Conservation (phyloP, 306 rosid genomes). For the Lablab purpureus region DNA sequence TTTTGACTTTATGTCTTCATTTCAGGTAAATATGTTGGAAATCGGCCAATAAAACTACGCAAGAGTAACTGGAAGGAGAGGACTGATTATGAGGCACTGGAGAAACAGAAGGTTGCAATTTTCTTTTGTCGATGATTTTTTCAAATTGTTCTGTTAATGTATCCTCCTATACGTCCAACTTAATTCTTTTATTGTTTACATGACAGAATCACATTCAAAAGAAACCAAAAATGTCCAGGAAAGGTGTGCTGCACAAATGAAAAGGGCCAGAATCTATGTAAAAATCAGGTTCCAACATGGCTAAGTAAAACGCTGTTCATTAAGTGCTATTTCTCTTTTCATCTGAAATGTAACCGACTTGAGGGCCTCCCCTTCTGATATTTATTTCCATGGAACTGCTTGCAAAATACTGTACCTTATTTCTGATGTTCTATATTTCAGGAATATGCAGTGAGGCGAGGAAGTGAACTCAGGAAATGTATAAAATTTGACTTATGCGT, state of each 20-base stretch:
- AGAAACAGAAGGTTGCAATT: constrained; percentile 73
- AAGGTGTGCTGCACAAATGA: constrained; percentile 89
- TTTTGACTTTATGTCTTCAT: constrained; percentile 25
- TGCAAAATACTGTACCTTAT: not conserved
- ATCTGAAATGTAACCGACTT: not conserved
- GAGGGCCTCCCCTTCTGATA: no score
- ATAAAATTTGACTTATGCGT: not conserved
- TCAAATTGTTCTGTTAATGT: not conserved
- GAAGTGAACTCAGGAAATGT: not conserved
- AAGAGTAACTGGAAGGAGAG: constrained; percentile 99
- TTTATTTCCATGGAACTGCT: not conserved
- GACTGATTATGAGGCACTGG: constrained; percentile 77
- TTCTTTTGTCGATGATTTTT: not conserved
- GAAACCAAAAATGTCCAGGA: constrained; percentile 78
- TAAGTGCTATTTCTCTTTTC: not conserved
- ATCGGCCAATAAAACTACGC: constrained; percentile 91
- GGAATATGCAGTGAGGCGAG: not conserved
- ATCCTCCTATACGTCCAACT: not conserved
- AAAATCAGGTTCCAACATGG: constrained; percentile 5
- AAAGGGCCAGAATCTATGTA: constrained; percentile 14
- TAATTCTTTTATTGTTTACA: constrained; percentile 6
- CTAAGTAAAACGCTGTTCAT: not conserved
- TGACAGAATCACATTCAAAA: constrained; percentile 71
- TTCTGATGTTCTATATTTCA: not conserved
- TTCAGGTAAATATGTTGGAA: constrained; percentile 95